phyloP scores from a whole-genome alignment of 176 grass and related monocot genomes.

The Themeda triandra region DNA sequence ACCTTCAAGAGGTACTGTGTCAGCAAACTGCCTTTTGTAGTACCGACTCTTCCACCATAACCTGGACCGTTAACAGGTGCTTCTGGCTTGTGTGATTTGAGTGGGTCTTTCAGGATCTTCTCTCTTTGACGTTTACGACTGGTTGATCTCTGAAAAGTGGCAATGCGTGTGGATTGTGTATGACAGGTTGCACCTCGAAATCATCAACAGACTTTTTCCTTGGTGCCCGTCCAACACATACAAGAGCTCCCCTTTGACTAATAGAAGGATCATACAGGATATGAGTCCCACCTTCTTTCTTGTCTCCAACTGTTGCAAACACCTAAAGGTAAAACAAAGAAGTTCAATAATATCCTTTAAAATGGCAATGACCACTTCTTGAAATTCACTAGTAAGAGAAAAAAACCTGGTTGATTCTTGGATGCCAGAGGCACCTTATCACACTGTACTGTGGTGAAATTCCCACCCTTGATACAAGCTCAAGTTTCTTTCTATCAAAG shows the following conservation, averaged over 20 bases:
- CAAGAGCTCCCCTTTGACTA: constrained; percentile 94
- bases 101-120: constrained; percentile 80
- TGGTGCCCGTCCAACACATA: constrained; percentile 89
- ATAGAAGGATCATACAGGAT: constrained; percentile 90
- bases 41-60: constrained; percentile 88
- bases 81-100: constrained; percentile 95
- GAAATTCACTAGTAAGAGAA: not conserved
- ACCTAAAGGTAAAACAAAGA: constrained; percentile 60
- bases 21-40: constrained; percentile 88
- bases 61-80: constrained; percentile 87
- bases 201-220: constrained; percentile 93
- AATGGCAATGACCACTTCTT: not conserved
- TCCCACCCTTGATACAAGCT: constrained; percentile 84
- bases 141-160: constrained; percentile 90
- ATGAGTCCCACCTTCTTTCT: constrained; percentile 90
- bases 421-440: constrained; percentile 81
- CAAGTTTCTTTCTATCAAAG: constrained; percentile 95
- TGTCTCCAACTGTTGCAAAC: constrained; percentile 89
- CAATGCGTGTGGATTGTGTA: constrained; percentile 94
- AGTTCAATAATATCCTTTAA: constrained; percentile 17
- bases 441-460: constrained; percentile 88
- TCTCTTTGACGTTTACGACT: constrained; percentile 87
- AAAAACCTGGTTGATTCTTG: constrained; percentile 87
- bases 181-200: constrained; percentile 86
- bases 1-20: constrained; percentile 98